phyloP scores from a whole-genome alignment of 2,329 filamentous ascomycete species.

The Nectriaceae sp. region DNA sequence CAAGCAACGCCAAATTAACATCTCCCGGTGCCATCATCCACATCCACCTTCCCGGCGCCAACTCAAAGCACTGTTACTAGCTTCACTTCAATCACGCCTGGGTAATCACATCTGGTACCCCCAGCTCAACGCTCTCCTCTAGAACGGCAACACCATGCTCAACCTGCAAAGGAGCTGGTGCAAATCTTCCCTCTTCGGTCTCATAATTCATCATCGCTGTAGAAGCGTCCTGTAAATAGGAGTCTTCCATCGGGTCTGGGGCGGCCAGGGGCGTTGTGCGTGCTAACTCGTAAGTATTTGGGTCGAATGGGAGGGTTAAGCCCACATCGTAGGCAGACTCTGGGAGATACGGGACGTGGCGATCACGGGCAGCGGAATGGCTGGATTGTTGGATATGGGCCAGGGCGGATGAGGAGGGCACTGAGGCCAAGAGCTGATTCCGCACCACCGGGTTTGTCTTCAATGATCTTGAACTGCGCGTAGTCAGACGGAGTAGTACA shows the following conservation, averaged over 20 bases:
- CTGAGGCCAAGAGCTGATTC: slow-evolving; percentile 1
- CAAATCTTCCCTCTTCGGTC: slow-evolving; percentile 7
- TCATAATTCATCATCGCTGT: neutral
- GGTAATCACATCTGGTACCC: slow-evolving; percentile 46
- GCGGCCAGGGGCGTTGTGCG: neutral
- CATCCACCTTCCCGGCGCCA: neutral
- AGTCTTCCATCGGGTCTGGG: neutral
- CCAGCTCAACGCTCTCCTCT: slow-evolving; percentile 55
- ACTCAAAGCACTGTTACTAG: no score
- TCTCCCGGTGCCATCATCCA: neutral
- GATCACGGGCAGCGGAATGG: neutral
- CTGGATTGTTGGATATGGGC: slow-evolving; percentile 2
- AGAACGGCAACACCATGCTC: slow-evolving; percentile 55
- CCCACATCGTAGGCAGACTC: slow-evolving; percentile 5
- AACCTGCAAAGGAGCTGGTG: slow-evolving; percentile 43
- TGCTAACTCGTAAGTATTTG: neutral
- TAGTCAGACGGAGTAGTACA: neutral
- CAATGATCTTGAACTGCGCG: slow-evolving; percentile 3
- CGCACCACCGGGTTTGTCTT: slow-evolving; percentile 4
- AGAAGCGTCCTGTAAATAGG: neutral
- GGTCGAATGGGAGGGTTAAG: slow-evolving; percentile 3
- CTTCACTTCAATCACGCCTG: slow-evolving; percentile 27
- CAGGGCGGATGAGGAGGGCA: slow-evolving; percentile 2
- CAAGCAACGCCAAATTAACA: neutral
- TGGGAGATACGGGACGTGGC: neutral